Evolutionary conservation across 441 rosid species (phyloP), one percentile per base, ranked within the genome.

Genomic region (Flueggea neowawraea): DNA sequence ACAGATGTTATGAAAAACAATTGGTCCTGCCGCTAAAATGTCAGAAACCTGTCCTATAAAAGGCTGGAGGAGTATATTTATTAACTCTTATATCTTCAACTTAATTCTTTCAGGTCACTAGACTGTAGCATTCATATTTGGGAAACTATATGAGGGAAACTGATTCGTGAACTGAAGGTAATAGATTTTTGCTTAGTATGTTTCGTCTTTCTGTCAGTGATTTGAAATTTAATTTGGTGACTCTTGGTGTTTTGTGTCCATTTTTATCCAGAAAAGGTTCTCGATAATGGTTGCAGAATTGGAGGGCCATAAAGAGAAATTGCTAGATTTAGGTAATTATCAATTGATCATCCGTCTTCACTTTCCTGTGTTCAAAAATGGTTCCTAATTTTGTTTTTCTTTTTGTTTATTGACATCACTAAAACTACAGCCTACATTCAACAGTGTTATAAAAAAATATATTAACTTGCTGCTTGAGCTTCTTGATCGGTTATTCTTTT

Each of bases 111-210:
- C 84, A 92, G 98, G 63, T 92, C 99, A 52, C 98, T 90, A 79
- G 98, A 92, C 65, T 92, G 98, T 73, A 86, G 91, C 31, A 88
- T 90, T 60, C 92, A 95, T 84, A 83, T 95, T 66, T 95, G 98
- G 97, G 99, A 95, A 81, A 90, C 98, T 45, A 72, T 95, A 13
- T 95, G 92, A 63, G 98, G 99, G 75, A 92, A 92, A 81, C 78
- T 95, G 57, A 90, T 95, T 74, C 95, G 99, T 74, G 99, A 92
- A 71, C 76, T 95, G 84, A 88, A 90, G 95, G 97, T 95, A 74
- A 67, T 39, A 32, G 6, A 9, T 9, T 45, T 13, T 9, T 5
- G 6, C 8, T 11, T 11, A 3, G 5, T 45, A 4, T 9, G 14
- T 10, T 45, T 45, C 12, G 50, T 10, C 14, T 45, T 13, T 45